Conservation (phyloP, 495 filamentous ascomycete genomes). For the Daldinia caldariorum region DNA sequence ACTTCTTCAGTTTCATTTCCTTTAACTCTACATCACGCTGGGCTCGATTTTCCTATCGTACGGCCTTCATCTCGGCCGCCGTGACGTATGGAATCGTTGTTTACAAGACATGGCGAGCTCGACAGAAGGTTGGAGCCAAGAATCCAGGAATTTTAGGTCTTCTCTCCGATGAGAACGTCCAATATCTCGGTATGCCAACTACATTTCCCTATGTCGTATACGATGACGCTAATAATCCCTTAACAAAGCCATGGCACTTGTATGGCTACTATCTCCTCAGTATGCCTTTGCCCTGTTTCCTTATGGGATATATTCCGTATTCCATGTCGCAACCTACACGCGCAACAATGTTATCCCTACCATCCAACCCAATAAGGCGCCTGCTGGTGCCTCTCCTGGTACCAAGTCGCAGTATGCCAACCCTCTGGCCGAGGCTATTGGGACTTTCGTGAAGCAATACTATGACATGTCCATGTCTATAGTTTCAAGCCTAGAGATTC, state of each 20-base stretch:
- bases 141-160: conserved; percentile 68
- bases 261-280: conserved; percentile 94
- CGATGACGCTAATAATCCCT: conserved; percentile 14
- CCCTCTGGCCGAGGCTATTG: conserved; percentile 81
- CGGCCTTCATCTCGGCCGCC: conserved; percentile 87
- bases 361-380: conserved; percentile 59
- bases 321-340: conserved; percentile 92
- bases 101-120: conserved; percentile 95
- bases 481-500: conserved; percentile 78
- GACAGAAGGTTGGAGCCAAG: conserved; percentile 70
- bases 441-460: conserved; percentile 95
- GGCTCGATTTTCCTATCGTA: conserved; percentile 85
- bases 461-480: conserved; percentile 91
- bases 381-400: conserved; percentile 65
- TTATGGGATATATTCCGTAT: conserved; percentile 96
- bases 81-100: conserved; percentile 97
- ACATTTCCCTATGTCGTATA: not conserved
- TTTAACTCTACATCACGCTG: conserved; percentile 79
- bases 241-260: conserved; percentile 82
- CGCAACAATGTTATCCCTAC: conserved; percentile 76
- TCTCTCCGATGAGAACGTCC: conserved; percentile 91
- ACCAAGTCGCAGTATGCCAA: conserved; percentile 72
- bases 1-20: conserved; percentile 80
- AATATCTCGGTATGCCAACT: conserved; percentile 84
- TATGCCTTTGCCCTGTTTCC: conserved; percentile 89